Conservation (phyloP, 2,329 filamentous ascomycete species). For the Neofusicoccum kwambonambiense region DNA sequence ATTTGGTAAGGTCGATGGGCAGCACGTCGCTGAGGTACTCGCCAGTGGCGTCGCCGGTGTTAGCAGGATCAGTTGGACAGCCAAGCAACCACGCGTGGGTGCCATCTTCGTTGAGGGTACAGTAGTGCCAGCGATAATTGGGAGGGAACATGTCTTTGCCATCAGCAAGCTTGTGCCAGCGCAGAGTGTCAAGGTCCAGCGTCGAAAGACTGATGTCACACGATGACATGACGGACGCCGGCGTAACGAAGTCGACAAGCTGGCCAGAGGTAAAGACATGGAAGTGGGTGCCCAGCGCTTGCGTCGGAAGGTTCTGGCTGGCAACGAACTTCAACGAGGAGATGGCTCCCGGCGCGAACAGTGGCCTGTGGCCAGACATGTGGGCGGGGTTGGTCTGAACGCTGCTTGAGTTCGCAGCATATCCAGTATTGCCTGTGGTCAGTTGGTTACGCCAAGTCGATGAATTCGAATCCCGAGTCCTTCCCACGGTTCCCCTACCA, state of each 20-base stretch:
- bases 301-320: constrained; percentile 79
- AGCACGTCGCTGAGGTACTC: constrained; percentile 94
- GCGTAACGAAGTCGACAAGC: constrained; percentile 90
- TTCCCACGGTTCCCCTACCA: constrained; percentile 1
- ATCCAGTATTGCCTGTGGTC: constrained; percentile 48
- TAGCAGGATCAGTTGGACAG: constrained; percentile 71
- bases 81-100: constrained; percentile 98
- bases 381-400: constrained; percentile 54
- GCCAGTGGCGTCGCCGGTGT: constrained; percentile 71
- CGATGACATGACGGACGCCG: constrained; percentile 79
- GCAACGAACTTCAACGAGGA: constrained; percentile 88
- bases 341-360: constrained; percentile 76
- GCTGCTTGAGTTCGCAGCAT: constrained; percentile 70
- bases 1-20: constrained; percentile 86
- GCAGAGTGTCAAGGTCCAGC: constrained; percentile 78
- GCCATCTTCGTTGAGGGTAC: constrained; percentile 89
- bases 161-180: constrained; percentile 94
- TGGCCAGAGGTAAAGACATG: constrained; percentile 93
- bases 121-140: constrained; percentile 98
- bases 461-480: constrained; percentile 37
- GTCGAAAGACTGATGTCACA: constrained; percentile 89
- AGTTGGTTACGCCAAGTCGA: constrained; percentile 25
- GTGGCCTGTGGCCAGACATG: constrained; percentile 47
- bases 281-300: constrained; percentile 90
- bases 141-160: constrained; percentile 89